These are phyloP conservation scores for Paecilomyces variotii DNA, from an alignment of 2,329 filamentous ascomycete species.

Conservation along the genomic window DNA sequence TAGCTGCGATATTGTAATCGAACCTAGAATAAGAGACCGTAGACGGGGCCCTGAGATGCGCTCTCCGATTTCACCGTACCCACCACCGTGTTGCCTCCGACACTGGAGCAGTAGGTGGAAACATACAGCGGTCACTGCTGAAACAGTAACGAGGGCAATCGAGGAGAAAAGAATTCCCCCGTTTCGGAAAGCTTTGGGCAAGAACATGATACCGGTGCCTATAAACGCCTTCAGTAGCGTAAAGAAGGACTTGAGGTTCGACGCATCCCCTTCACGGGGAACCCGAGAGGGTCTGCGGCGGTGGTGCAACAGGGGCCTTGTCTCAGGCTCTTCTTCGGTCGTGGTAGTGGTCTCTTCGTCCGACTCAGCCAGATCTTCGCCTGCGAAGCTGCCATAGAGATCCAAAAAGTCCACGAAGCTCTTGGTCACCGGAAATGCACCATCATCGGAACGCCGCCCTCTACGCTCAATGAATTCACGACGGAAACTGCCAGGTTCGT, in stretches of 20 bases:
- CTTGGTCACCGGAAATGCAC: constrained; percentile 51
- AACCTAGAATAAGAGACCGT: constrained; percentile 58
- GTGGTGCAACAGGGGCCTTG: constrained; percentile 42
- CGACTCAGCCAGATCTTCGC: constrained; percentile 56
- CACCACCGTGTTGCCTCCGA: constrained; percentile 55
- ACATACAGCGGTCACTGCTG: constrained; percentile 59
- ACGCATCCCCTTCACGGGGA: constrained; percentile 52
- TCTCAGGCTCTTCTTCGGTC: constrained; percentile 36
- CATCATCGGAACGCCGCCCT: constrained; percentile 31
- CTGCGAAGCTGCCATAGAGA: constrained; percentile 68
- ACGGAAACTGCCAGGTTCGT: constrained; percentile 47
- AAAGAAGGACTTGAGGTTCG: constrained; percentile 67
- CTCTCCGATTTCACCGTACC: constrained; percentile 66
- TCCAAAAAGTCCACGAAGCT: constrained; percentile 71
- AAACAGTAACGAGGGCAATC: constrained; percentile 57
- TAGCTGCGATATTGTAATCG: constrained; percentile 66
- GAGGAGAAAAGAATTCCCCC: constrained; percentile 70
- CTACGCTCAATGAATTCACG: constrained; percentile 41
- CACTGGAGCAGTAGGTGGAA: constrained; percentile 66
- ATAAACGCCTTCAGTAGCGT: constrained; percentile 72
- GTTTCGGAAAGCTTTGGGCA: constrained; percentile 76
- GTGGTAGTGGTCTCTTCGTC: constrained; percentile 48
- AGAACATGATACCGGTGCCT: constrained; percentile 84
- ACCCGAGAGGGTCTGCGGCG: constrained; percentile 43
- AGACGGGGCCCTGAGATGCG: constrained; percentile 57